phyloP scores from a whole-genome alignment of 2,329 filamentous ascomycete species.

The Alternaria arborescens region DNA sequence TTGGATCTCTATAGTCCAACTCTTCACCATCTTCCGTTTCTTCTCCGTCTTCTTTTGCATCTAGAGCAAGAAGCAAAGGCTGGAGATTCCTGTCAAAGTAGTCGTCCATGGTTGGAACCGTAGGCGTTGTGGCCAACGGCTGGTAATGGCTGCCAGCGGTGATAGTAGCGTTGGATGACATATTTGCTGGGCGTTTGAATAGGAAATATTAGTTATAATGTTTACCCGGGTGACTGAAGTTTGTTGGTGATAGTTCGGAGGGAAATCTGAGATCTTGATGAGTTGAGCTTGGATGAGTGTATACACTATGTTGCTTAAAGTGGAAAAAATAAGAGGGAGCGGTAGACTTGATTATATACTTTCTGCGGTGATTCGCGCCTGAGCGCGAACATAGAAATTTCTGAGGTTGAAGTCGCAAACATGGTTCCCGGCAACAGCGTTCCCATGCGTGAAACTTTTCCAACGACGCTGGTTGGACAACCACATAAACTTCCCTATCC shows the following conservation, averaged over 20 bases:
- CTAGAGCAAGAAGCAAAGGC: too few species aligned
- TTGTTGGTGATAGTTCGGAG: background rate
- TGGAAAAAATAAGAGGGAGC: background rate
- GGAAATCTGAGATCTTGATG: background rate
- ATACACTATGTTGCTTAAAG: too few species aligned
- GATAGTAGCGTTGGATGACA: background rate
- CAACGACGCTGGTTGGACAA: background rate
- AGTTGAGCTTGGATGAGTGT: too few species aligned
- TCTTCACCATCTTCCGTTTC: background rate
- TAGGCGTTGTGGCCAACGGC: background rate
- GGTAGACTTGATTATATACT: too few species aligned
- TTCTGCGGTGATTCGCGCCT: rapidly evolving
- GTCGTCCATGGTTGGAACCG: background rate
- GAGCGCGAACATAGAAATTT: background rate
- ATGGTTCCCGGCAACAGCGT: background rate
- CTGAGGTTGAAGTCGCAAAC: background rate
- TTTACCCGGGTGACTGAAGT: background rate
- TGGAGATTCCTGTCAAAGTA: background rate
- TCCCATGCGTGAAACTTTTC: background rate
- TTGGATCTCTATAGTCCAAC: too few species aligned
- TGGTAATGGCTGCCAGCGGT: background rate
- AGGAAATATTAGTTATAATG: background rate
- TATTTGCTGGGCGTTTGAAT: background rate
- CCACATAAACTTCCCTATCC: background rate
- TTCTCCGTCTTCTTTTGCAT: background rate